Percentiles rank a stretch among this genome's conserved stretches.
phyloP scores from a whole-genome alignment of 164 flowering plant genomes.

The Malania oleifera region DNA sequence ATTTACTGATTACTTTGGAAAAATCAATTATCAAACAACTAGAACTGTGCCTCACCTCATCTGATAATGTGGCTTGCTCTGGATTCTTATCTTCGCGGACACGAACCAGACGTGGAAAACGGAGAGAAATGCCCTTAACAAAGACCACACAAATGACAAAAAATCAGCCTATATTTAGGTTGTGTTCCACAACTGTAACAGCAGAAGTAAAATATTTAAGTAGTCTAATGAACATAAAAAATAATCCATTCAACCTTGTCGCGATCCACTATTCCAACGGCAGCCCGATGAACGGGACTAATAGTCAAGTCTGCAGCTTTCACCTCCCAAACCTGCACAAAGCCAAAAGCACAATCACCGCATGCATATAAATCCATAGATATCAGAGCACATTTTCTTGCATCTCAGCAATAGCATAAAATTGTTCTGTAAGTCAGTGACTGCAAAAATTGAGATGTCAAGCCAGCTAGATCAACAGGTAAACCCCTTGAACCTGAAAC shows the following conservation, averaged over 20 bases:
- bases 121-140: slow-evolving; percentile 82
- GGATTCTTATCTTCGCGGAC: slow-evolving; percentile 85
- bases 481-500: too few relatives aligned
- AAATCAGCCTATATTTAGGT: too few relatives aligned
- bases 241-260: slow-evolving; percentile 50
- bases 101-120: slow-evolving; percentile 85
- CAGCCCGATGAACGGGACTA: slow-evolving; percentile 91
- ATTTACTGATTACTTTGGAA: too few relatives aligned
- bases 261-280: slow-evolving; percentile 66
- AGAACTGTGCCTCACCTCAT: slow-evolving; percentile 43
- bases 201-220: not conserved
- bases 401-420: too few relatives aligned
- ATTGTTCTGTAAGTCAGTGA: too few relatives aligned
- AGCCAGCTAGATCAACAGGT: too few relatives aligned
- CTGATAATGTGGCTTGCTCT: slow-evolving; percentile 84
- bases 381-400: too few relatives aligned
- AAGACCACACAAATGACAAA: slow-evolving; percentile 5
- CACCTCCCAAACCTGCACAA: slow-evolving; percentile 91
- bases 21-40: not conserved
- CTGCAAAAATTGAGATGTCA: too few relatives aligned
- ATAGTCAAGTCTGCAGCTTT: slow-evolving; percentile 98
- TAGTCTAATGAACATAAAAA: not conserved
- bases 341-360: not conserved
- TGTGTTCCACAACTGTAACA: too few relatives aligned
- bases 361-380: too few relatives aligned